Base-by-base conservation (phyloP, 345 rosid species). In the Populus nigra region DNA sequence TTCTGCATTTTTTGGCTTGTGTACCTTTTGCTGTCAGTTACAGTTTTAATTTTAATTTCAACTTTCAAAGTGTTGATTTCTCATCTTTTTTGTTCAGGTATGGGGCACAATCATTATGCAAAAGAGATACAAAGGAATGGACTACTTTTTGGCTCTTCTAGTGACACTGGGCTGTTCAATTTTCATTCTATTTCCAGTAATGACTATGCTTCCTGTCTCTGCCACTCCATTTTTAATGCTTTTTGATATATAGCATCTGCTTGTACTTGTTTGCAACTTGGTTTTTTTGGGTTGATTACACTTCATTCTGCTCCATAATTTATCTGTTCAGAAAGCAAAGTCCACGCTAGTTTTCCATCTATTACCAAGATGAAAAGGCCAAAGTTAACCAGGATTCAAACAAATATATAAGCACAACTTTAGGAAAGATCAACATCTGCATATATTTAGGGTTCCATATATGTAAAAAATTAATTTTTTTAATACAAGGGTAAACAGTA, bases 91-190 rank as follows among this genome's bases (percentile, higher is more conserved):
- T 75, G 9, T 38, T 43, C 79, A 82, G 85, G 71, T 82, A 3
- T 93, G 99, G 98, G 97, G 98, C 33, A 92, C 94, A 75, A 79
- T 90, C 71, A 95, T 93, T 11, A 93, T 95, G 99, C 98, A 93
- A 86, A 95, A 95, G 83, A 91, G 69, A 85, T 95, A 93, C 76
- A 92, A 82, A 75, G 96, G 94, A 38, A 88, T 85, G 65, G 98
- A 95, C 85, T 93, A 95, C 89, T 78, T 88, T 81, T 73, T 92
- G 65, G 97, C 99, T 73, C 91, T 96, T 76, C 80, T 95, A 29
- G 99, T 95, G 81, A 93, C 97, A 23, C 74, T 93, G 62, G 99
- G 99, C 3, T 95, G 99, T 84, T 92, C 96, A 27, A 81, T 93
- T 78, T 95, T 96, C 81, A 92, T 92, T 79, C 85, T 92, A 69